phyloP scores from a whole-genome alignment of 805 yeast genomes.

The Candida sanyiensis region DNA sequence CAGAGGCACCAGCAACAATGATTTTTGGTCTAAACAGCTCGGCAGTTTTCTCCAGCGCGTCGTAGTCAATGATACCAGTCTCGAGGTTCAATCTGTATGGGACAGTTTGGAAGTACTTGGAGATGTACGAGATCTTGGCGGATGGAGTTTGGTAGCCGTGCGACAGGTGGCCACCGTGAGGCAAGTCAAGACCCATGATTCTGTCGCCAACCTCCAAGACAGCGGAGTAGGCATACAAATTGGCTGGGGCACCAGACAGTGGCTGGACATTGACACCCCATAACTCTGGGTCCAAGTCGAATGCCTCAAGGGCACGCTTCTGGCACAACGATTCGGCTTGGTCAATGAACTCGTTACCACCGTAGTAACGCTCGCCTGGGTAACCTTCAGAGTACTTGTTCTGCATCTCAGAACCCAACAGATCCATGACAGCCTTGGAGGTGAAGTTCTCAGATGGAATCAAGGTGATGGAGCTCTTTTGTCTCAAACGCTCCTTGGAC shows the following conservation, averaged over 20 bases:
- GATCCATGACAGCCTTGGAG: slow-evolving; percentile 91
- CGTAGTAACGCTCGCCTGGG: slow-evolving; percentile 98
- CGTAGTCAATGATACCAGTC: slow-evolving; percentile 96
- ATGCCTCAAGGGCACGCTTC: slow-evolving; percentile 89
- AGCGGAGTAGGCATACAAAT: slow-evolving; percentile 93
- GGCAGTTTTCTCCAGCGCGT: slow-evolving; percentile 88
- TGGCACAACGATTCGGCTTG: slow-evolving; percentile 90
- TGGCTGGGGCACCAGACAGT: slow-evolving; percentile 96
- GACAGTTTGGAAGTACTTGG: slow-evolving; percentile 97
- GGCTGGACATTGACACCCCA: slow-evolving; percentile 99
- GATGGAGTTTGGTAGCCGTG: slow-evolving; percentile 97
- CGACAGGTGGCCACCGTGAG: slow-evolving; percentile 98
- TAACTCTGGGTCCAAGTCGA: slow-evolving; percentile 66
- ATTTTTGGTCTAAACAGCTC: slow-evolving; percentile 91
- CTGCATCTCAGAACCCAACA: slow-evolving; percentile 95
- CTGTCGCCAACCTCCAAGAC: slow-evolving; percentile 93
- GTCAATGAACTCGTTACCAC: slow-evolving; percentile 97
- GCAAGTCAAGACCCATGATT: slow-evolving; percentile 95
- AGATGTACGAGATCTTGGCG: slow-evolving; percentile 90
- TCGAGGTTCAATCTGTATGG: slow-evolving; percentile 91
- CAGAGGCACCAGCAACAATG: slow-evolving; percentile 96
- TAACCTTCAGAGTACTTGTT: slow-evolving; percentile 99
- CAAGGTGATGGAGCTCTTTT: slow-evolving; percentile 85
- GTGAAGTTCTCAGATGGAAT: slow-evolving; percentile 98
- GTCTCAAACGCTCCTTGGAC: slow-evolving; percentile 81